A percentile compares a stretch with the other conserved stretches of the same genome.
Conservation (phyloP, 495 filamentous ascomycete species). For the Gamarada debralockiae region DNA sequence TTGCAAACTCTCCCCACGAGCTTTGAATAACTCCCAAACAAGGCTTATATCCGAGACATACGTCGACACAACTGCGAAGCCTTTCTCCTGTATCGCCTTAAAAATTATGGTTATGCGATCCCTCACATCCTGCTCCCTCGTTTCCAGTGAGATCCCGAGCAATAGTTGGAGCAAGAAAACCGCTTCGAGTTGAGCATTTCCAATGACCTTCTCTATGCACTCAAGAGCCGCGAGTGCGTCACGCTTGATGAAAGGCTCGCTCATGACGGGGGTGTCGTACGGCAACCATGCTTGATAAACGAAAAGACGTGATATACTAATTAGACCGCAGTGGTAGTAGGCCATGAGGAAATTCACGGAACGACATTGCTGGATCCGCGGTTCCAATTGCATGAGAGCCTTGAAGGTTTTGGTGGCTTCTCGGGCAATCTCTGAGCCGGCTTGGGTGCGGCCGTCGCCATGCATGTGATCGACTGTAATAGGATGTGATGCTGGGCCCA, state of each 20-base stretch:
- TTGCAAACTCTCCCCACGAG: background rate
- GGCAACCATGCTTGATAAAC: background rate
- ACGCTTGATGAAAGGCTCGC: background rate
- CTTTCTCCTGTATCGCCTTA: background rate
- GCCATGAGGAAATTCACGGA: background rate
- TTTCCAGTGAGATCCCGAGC: background rate
- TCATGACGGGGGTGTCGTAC: background rate
- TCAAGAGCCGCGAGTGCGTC: background rate
- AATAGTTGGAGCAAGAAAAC: background rate
- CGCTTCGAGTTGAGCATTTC: background rate
- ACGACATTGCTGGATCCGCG: background rate
- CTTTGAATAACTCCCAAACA: background rate
- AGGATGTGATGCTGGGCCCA: no score
- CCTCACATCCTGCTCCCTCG: background rate
- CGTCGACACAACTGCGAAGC: background rate
- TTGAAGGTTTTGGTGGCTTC: background rate
- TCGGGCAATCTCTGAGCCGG: background rate
- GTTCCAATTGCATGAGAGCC: background rate
- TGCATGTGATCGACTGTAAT: background rate
- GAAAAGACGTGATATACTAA: background rate
- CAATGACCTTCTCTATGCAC: background rate
- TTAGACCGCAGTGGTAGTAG: background rate
- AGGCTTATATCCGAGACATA: background rate
- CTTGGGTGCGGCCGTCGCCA: background rate
- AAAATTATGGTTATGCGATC: background rate